Evolutionary conservation across 371 early-diverging fungal genomes (phyloP).

Genomic region (Mucor mucedo): DNA sequence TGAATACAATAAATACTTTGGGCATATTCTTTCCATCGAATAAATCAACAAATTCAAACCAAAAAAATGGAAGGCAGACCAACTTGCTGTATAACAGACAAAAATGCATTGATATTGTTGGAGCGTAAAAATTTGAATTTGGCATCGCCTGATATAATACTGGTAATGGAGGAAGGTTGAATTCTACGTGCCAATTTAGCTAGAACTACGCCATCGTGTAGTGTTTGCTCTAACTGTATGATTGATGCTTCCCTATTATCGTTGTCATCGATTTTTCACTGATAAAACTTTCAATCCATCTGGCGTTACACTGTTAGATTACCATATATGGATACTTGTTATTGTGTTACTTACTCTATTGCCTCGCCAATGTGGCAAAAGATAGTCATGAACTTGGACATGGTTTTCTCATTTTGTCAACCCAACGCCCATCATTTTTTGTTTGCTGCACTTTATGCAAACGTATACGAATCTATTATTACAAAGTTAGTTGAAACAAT

Average conservation of each 20-base stretch:
- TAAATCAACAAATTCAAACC: conserved; percentile 98
- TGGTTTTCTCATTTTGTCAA: conserved; percentile 93
- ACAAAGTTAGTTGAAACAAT: not conserved
- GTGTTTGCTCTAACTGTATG: conserved; percentile 83
- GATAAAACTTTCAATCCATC: conserved; percentile 96
- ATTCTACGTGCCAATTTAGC: conserved; percentile 92
- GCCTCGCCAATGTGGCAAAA: conserved; percentile 99
- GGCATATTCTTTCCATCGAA: conserved; percentile 99
- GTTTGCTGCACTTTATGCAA: conserved; percentile 54
- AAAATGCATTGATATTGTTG: conserved; percentile 98
- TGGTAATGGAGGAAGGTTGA: conserved; percentile 79
- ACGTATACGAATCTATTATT: conserved; percentile 61
- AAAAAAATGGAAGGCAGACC: conserved; percentile 93
- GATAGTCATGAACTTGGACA: conserved; percentile 97
- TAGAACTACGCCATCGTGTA: conserved; percentile 94
- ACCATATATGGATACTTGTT: conserved; percentile 18
- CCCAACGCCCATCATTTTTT: conserved; percentile 72
- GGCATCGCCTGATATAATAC: conserved; percentile 73
- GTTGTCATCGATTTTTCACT: conserved; percentile 71
- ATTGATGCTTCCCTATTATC: conserved; percentile 54
- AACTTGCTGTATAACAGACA: conserved; percentile 80
- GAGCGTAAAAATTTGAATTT: conserved; percentile 96
- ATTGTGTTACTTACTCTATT: conserved; percentile 81
- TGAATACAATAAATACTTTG: conserved; percentile 99
- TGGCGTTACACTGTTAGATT: conserved; percentile 32